These are phyloP conservation scores for Penicillium sp. DNA, from an alignment of 2,329 filamentous ascomycete genomes.

Conservation along the genomic window DNA sequence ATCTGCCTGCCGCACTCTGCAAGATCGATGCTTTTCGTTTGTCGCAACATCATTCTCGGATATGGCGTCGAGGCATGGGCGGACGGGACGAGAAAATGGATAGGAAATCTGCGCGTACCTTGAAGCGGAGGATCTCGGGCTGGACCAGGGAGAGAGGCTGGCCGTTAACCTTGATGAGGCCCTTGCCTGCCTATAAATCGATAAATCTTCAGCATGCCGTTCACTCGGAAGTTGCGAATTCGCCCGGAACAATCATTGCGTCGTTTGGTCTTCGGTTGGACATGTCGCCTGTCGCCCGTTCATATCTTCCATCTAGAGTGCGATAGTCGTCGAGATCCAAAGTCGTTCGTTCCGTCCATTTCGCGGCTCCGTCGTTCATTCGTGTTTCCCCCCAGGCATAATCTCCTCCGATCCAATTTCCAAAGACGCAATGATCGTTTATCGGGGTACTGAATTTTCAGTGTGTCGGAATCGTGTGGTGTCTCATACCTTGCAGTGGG, in stretches of 20 bases:
- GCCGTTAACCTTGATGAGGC: conserved; percentile 98
- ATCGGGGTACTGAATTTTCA: conserved; percentile 4
- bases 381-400: no score
- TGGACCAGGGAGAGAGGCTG: conserved; percentile 89
- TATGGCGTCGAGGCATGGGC: conserved; percentile 2
- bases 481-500: conserved; percentile 76
- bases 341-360: background rate
- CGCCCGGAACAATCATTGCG: conserved; percentile 7
- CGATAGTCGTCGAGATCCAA: background rate
- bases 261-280: conserved; percentile 9
- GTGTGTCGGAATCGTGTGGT: conserved; percentile 4
- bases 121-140: conserved; percentile 96
- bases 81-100: conserved; percentile 5
- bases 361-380: background rate
- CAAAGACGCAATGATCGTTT: conserved; percentile 13
- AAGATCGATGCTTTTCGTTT: background rate
- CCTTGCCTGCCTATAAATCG: conserved; percentile 61
- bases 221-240: conserved; percentile 6
- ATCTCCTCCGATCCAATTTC: background rate
- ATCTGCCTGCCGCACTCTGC: no score
- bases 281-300: conserved; percentile 6
- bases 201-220: conserved; percentile 24
- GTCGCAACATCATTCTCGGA: background rate
- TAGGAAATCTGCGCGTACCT: conserved; percentile 51
- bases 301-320: background rate